A percentile compares a stretch with the other conserved stretches of the same genome.
phyloP scores from a whole-genome alignment of 2,329 filamentous ascomycete species.

The Falciphora oryzae region DNA sequence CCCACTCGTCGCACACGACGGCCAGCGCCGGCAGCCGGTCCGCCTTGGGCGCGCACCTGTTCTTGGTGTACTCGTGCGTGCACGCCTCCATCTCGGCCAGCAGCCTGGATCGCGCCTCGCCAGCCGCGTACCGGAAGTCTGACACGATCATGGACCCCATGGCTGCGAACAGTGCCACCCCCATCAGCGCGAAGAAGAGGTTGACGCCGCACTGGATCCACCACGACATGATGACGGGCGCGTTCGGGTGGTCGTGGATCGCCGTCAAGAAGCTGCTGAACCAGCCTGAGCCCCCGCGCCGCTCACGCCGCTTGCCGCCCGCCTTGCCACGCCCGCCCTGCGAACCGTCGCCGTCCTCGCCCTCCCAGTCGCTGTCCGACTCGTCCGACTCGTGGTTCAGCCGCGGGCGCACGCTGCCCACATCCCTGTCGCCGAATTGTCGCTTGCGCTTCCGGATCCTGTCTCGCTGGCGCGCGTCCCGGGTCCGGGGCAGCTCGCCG shows the following conservation, averaged over 20 bases:
- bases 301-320: slow-evolving; percentile 6
- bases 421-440: slow-evolving; percentile 44
- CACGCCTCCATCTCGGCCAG: slow-evolving; percentile 70
- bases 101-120: slow-evolving; percentile 62
- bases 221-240: slow-evolving; percentile 52
- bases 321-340: slow-evolving; percentile 18
- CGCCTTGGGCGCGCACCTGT: slow-evolving; percentile 61
- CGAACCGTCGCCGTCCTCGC: slow-evolving; percentile 19
- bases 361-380: slow-evolving; percentile 38
- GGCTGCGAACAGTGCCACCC: slow-evolving; percentile 43
- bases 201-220: slow-evolving; percentile 61
- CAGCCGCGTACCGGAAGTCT: slow-evolving; percentile 69
- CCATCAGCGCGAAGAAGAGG: slow-evolving; percentile 38
- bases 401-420: slow-evolving; percentile 43
- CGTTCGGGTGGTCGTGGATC: slow-evolving; percentile 51
- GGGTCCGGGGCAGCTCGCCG: slow-evolving; percentile 55
- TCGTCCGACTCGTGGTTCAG: slow-evolving; percentile 42
- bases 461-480: slow-evolving; percentile 34
- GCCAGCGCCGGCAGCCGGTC: slow-evolving; percentile 68
- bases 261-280: slow-evolving; percentile 40
- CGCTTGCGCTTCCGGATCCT: slow-evolving; percentile 50
- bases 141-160: slow-evolving; percentile 64
- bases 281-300: slow-evolving; percentile 25
- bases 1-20: slow-evolving; percentile 71
- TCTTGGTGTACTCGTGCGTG: slow-evolving; percentile 65